phyloP scores from a whole-genome alignment of 2,329 filamentous ascomycete genomes.

The Fusarium armeniacum region DNA sequence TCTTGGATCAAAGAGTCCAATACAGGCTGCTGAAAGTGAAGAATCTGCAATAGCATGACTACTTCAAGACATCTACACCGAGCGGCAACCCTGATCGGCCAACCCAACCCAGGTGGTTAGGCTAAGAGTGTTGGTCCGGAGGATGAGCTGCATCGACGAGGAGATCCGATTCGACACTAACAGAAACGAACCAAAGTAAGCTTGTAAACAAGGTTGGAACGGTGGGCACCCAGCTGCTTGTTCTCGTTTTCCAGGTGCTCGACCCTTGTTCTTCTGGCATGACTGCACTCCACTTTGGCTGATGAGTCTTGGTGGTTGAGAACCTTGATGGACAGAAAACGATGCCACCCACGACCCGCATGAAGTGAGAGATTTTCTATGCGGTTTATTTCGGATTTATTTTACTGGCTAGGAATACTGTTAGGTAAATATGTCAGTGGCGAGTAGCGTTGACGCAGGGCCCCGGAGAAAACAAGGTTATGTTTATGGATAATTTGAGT shows the following conservation, averaged over 20 bases:
- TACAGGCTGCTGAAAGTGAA: not conserved
- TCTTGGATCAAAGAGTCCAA: not conserved
- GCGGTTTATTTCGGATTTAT: constrained; percentile 1
- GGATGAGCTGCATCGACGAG: not conserved
- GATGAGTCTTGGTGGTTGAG: constrained; percentile 32
- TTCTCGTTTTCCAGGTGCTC: not conserved
- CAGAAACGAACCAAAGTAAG: constrained; percentile 10
- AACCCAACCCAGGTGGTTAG: not conserved
- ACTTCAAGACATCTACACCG: not conserved
- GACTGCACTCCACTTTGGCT: constrained; percentile 10
- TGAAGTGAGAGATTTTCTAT: constrained; percentile 23
- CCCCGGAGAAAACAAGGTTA: constrained; percentile 35
- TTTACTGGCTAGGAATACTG: not conserved
- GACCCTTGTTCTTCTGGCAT: not conserved
- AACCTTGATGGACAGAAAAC: constrained; percentile 43
- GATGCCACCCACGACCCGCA: not conserved
- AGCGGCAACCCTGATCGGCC: not conserved
- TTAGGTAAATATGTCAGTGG: not conserved
- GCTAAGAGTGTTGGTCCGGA: constrained; percentile 5
- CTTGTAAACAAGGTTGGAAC: constrained; percentile 28
- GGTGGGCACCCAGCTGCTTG: not conserved
- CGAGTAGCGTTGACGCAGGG: not conserved
- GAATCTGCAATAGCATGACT: not conserved
- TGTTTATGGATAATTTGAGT: constrained; percentile 34
- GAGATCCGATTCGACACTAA: constrained; percentile 15